Evolutionary conservation across 352 stramenopile species (phyloP).

Genomic region (Globisporangium emineosum): DNA sequence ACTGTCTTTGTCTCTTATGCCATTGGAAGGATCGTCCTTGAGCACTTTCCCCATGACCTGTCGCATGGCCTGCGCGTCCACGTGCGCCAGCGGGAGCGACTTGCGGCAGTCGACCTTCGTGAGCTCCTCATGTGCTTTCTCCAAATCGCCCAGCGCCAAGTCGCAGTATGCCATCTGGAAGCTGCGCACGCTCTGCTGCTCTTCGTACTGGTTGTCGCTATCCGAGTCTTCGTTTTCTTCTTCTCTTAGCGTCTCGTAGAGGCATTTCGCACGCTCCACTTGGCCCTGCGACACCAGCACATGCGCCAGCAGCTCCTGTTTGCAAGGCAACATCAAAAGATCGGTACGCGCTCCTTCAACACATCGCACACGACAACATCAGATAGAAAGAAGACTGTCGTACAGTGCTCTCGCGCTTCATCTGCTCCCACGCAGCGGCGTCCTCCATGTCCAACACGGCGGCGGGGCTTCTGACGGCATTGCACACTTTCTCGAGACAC

Average conservation of each 20-base stretch:
- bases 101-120: slow-evolving; percentile 5
- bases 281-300: slow-evolving; percentile 24
- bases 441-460: slow-evolving; percentile 2
- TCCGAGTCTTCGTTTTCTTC: not conserved
- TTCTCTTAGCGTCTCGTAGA: not conserved
- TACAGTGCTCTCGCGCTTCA: slow-evolving; percentile 33
- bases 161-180: slow-evolving; percentile 38
- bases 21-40: not conserved
- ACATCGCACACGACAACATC: not conserved
- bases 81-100: slow-evolving; percentile 13
- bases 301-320: slow-evolving; percentile 48
- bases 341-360: not conserved
- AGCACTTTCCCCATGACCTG: not conserved
- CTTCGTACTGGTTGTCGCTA: slow-evolving; percentile 14
- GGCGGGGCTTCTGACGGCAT: not conserved
- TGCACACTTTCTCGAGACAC: slow-evolving; percentile 33
- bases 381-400: not conserved
- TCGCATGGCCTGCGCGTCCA: slow-evolving; percentile 11
- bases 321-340: not conserved
- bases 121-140: slow-evolving; percentile 12
- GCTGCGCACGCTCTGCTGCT: slow-evolving; percentile 20
- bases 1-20: not conserved
- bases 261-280: slow-evolving; percentile 22
- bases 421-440: slow-evolving; percentile 15
- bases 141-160: slow-evolving; percentile 17